Evolutionary conservation across 1,284 basidiomycete genomes (phyloP), one percentile per base, ranked within the genome.

Genomic region (Calocybe gambosa): DNA sequence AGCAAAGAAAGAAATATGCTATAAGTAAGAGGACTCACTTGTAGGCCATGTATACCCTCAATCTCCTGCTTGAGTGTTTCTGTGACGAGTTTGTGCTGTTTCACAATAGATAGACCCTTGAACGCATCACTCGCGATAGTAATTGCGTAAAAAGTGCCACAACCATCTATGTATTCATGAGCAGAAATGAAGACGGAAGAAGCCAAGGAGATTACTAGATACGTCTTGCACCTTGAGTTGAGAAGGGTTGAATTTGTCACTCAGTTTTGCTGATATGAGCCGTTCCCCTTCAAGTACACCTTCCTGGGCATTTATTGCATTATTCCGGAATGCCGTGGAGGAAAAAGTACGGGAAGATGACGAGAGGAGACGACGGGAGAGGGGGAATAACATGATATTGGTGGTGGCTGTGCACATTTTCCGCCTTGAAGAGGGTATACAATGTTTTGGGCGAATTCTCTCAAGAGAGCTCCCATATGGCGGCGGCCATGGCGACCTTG

Each of bases 61-160:
- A 99, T 94, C 62, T 97, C 93, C 57, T 88, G 74, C 67, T 95
- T 94, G 53, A 99, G 68, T 16, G 81, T 77, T 53, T 89, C 77
- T 25, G 91, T 96, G 43, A 99, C 93, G 37, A 98, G 70, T 52
- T 85, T 80, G 68, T 99, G 95, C 64, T 98, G 95, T 71, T 97
- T 96, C 53, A 99, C 80, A 28, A 83, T 89, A 0, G 89, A 67
- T 28, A 98, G 65, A 12, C 88, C 95, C 54, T 87, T 84, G 76
- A 99, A 99, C 1, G 77, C 77, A 15, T 82, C 68, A 48, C 90
- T 93, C 2, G 87, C 80, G 51, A 99, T 88, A 31, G 82, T 77
- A 54, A 99, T 96, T 33, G 93, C 89, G 62, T 96, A 99, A 68
- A 99, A 99, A 2, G 86, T 80, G 9, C 95, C 96, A 62, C 95